Evolutionary conservation across 352 stramenopile genomes (phyloP), one percentile per base, ranked within the genome.

Genomic region (Phytophthora nicotianae): DNA sequence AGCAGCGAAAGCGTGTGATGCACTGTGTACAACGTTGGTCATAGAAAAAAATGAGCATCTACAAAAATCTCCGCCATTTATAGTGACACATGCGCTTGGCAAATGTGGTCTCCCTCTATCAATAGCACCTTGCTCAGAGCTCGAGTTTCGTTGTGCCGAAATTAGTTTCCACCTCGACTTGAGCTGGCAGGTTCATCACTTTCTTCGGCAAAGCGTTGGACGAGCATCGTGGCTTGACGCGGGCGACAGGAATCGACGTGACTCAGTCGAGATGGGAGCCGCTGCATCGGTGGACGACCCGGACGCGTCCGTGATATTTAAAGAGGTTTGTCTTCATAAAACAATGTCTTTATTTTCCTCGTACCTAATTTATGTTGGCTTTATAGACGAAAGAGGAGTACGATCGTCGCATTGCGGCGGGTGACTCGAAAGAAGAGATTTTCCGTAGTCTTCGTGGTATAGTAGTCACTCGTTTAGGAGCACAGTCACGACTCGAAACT

Each of bases 371-470:
- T 19, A 5, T 19, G 6, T 19, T 24, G 23, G 49, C 13, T 21
- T 2, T 63, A 8, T 19, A 73, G 65, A 73, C 65, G 14, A 73
- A 65, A 29, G 26, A 79, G 26, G 76, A 85, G 41, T 85, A 83
- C 26, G 42, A 73, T 3, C 72, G 68, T 27, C 68, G 72, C 23
- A 29, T 66, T 9, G 64, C 63, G 37, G 67, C 71, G 1, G 74
- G 70, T 16, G 67, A 77, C 40, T 74, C 76, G 11, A 56, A 85
- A 23, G 73, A 85, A 20, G 32, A 62, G 47, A 82, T 85, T 19
- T 85, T 83, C 43, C 42, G 48, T 14, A 72, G 64, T 24, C 63
- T 85, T n/a, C 73, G 76, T 3, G 59, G 71, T 27, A 38, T 80
- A 8, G 48, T 85, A 29, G 57, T 67, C 0, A 49, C 50, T 11